A percentile compares a stretch with the other conserved stretches of the same genome.
Evolutionary conservation across 2,329 filamentous ascomycete genomes (phyloP).

Genomic region (Neofusicoccum sp.): DNA sequence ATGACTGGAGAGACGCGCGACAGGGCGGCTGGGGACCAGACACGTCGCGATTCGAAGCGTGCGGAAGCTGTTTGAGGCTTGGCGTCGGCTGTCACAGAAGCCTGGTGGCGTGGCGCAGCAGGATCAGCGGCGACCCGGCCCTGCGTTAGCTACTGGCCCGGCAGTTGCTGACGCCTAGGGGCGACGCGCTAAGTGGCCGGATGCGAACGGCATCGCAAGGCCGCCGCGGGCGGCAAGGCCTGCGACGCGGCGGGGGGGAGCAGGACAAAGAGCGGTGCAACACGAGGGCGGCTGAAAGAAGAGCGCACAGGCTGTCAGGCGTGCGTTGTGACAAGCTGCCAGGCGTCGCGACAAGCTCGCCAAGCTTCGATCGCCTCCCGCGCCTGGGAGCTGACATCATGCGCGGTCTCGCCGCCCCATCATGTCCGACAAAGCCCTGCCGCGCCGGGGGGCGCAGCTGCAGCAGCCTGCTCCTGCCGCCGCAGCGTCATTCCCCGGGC

Average conservation of each 20-base stretch:
- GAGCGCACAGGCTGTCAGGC: background rate
- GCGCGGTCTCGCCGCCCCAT: background rate
- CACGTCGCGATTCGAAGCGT: background rate
- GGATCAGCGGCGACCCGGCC: background rate
- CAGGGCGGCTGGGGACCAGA: background rate
- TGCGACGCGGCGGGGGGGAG: no score
- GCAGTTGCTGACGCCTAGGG: background rate
- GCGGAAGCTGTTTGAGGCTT: background rate
- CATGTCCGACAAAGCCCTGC: background rate
- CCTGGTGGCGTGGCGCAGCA: background rate
- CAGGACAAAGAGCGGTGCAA: background rate
- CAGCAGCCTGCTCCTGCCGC: background rate
- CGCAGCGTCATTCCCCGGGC: background rate
- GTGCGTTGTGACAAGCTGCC: no score
- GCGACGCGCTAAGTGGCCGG: background rate
- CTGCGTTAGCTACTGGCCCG: background rate
- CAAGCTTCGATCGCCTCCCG: conserved; percentile 5
- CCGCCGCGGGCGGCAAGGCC: background rate
- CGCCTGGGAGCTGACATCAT: background rate
- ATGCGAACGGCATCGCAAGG: background rate
- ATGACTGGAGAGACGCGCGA: no score
- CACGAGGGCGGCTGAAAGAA: background rate
- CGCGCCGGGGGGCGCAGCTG: background rate
- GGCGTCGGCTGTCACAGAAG: background rate
- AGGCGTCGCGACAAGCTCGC: background rate